These are phyloP conservation scores for Tolypocladium nubicola DNA, from an alignment of 2,329 filamentous ascomycete species.

Conservation along the genomic window DNA sequence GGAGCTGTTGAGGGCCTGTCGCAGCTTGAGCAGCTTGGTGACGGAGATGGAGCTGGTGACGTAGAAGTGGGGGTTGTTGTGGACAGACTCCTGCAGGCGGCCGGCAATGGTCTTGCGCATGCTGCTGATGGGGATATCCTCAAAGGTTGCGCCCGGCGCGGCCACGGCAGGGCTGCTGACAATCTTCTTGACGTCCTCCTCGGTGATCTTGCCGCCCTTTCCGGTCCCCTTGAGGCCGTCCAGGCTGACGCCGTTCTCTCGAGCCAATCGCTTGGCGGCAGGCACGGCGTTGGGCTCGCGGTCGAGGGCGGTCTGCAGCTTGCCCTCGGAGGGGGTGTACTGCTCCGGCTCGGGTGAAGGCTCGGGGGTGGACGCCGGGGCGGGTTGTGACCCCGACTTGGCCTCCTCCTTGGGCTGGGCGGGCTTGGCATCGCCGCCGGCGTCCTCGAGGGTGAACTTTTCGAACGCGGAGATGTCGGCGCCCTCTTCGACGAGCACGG, in stretches of 20 bases:
- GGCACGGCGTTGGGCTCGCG: slow-evolving; percentile 65
- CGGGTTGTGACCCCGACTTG: slow-evolving; percentile 48
- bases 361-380: slow-evolving; percentile 34
- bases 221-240: slow-evolving; percentile 78
- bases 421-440: slow-evolving; percentile 66
- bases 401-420: slow-evolving; percentile 56
- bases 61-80: slow-evolving; percentile 97
- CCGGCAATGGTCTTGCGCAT: slow-evolving; percentile 98
- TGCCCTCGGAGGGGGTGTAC: slow-evolving; percentile 63
- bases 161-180: slow-evolving; percentile 44
- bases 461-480: slow-evolving; percentile 81
- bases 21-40: slow-evolving; percentile 90
- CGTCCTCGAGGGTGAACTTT: slow-evolving; percentile 78
- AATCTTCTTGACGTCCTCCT: slow-evolving; percentile 87
- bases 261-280: slow-evolving; percentile 69
- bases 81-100: slow-evolving; percentile 77
- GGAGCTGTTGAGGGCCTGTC: slow-evolving; percentile 80
- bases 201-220: slow-evolving; percentile 75
- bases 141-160: slow-evolving; percentile 56
- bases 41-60: slow-evolving; percentile 88
- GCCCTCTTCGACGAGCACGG: slow-evolving; percentile 86
- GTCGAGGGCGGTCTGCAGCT: slow-evolving; percentile 73
- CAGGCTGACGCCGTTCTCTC: slow-evolving; percentile 73
- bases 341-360: slow-evolving; percentile 51
- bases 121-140: slow-evolving; percentile 73